These are phyloP conservation scores for Mycothermus thermophilus DNA, from an alignment of 495 filamentous ascomycete species.

Conservation along the genomic window DNA sequence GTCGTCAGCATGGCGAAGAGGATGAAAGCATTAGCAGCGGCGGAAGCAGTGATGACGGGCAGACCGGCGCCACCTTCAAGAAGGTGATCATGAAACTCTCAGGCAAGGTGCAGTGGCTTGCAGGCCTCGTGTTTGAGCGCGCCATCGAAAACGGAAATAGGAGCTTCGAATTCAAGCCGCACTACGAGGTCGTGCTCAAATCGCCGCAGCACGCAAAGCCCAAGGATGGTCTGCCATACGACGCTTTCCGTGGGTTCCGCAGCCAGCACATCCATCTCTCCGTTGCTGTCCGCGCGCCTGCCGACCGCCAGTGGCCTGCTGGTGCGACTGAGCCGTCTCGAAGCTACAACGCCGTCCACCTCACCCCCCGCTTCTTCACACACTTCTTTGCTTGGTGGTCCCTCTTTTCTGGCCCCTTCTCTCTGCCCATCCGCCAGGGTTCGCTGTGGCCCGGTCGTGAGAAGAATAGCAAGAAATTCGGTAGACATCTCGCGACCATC, in stretches of 20 bases:
- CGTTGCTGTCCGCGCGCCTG: slow-evolving; percentile 70
- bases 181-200: slow-evolving; percentile 82
- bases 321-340: slow-evolving; percentile 56
- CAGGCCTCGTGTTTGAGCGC: slow-evolving; percentile 83
- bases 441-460: slow-evolving; percentile 78
- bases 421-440: slow-evolving; percentile 85
- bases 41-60: slow-evolving; percentile 49
- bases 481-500: slow-evolving; percentile 87
- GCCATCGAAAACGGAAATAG: slow-evolving; percentile 49
- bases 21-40: slow-evolving; percentile 49
- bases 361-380: slow-evolving; percentile 89
- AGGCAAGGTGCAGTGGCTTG: slow-evolving; percentile 80
- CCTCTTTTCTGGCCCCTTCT: slow-evolving; percentile 88
- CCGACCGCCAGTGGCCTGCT: slow-evolving; percentile 64
- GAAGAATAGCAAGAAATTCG: slow-evolving; percentile 97
- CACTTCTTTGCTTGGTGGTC: slow-evolving; percentile 99
- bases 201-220: slow-evolving; percentile 58
- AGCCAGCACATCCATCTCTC: slow-evolving; percentile 95
- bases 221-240: slow-evolving; percentile 48
- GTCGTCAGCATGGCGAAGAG: slow-evolving; percentile 43
- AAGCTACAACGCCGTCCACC: slow-evolving; percentile 90
- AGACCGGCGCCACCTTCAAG: slow-evolving; percentile 71
- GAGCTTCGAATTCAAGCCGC: slow-evolving; percentile 77
- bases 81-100: slow-evolving; percentile 98
- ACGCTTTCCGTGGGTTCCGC: slow-evolving; percentile 85